Conservation (phyloP, 139 green algal genomes). For the Tetradesmus obliquus region DNA sequence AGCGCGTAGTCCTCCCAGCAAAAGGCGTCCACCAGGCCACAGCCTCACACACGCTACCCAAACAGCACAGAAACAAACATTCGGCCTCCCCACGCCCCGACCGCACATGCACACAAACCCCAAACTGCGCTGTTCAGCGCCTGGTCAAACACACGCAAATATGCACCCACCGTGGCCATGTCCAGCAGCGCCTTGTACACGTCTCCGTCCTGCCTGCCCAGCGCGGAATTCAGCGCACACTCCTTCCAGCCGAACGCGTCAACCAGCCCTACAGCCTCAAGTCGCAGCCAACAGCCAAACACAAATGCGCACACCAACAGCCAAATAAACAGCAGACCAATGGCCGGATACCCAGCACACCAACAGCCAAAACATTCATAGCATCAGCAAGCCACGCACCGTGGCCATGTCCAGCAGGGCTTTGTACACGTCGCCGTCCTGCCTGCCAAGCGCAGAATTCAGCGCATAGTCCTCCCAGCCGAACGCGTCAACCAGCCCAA, state of each 20-base stretch:
- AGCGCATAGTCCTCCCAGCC: constrained; percentile 87
- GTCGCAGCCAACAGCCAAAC: too few species aligned
- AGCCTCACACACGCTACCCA: too few species aligned
- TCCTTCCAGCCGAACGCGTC: constrained; percentile 88
- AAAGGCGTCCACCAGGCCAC: too few species aligned
- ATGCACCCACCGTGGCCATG: constrained; percentile 62
- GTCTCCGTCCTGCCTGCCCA: constrained; percentile 83
- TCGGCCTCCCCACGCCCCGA: too few species aligned
- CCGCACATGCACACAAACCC: too few species aligned
- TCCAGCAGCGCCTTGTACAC: constrained; percentile 86
- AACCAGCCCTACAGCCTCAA: constrained; percentile 79
- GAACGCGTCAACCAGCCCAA: constrained; percentile 89
- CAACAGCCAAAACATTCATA: constrained; percentile 2
- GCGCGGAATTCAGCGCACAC: constrained; percentile 85
- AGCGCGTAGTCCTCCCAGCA: too few species aligned
- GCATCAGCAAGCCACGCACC: constrained; percentile 2
- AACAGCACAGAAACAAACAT: too few species aligned
- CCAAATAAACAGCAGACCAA: neutral
- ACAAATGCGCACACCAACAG: too few species aligned
- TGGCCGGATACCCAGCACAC: neutral
- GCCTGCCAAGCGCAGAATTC: constrained; percentile 80
- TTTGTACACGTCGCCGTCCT: constrained; percentile 88
- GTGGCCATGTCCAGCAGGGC: constrained; percentile 82
- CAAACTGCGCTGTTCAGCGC: too few species aligned
- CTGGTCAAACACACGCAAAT: too few species aligned